Evolutionary conservation across 2,329 filamentous ascomycete species (phyloP), one percentile per base, ranked within the genome.

Genomic region (Fusarium sp.): DNA sequence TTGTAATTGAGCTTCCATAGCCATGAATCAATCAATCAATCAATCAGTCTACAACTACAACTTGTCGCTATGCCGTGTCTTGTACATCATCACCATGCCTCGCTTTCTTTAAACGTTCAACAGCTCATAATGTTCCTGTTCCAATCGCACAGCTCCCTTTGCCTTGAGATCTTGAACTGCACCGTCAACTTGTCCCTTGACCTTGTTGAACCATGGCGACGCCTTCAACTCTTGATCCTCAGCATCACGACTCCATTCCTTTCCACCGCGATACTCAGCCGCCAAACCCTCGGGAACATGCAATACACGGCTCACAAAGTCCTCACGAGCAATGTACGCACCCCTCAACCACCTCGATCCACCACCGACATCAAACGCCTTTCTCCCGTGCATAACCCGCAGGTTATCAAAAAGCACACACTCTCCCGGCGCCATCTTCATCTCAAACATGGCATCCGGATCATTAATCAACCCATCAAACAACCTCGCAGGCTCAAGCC

Each of bases 341-440:
- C 97, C 97, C 76, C 94, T 93, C 64, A 98, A 83, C 94, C 94
- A 97, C 62, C 96, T 87, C 71, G 91, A 88, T 1, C 94, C 94
- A 8, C 88, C 87, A 0, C 84, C 84, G 0, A 79, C 73, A 80
- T 96, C 91, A 82, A 98, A 98, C 34, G 91, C 90, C 18, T 87
- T 88, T 5, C 97, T 87, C 0, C 95, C 96, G 85, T 98, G 97
- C 80, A 97, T 83, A n/a, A 97, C 87, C 20, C 96, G 88, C 68
- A 91, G 85, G 80, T 98, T 98, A 81, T 97, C 93, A 80, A 99
- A 98, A n/a, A 99, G 88, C 14, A 95, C 95, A 80, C 95, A 97
- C 79, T 98, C 94, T 4, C 96, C 97, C 5, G 93, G 91, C 64
- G 91, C 85, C 82, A 98, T 86, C 82, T 92, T 92, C 68, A 92